Percentiles rank a stretch among this genome's conserved stretches.
phyloP scores from a whole-genome alignment of 2,329 filamentous ascomycete genomes.

The Trichoderma harzianum region DNA sequence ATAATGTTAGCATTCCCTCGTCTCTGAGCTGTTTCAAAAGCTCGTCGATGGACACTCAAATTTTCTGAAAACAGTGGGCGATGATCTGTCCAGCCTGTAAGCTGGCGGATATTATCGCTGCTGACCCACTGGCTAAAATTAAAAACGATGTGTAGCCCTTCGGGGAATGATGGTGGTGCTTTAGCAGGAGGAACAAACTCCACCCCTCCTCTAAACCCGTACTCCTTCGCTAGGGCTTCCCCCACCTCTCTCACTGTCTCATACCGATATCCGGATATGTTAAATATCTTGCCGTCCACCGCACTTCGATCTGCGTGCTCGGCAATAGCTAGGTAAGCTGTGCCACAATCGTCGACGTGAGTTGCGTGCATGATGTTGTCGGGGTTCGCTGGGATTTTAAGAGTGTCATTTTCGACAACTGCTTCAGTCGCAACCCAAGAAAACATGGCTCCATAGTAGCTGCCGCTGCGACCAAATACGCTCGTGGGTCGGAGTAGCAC shows the following conservation, averaged over 20 bases:
- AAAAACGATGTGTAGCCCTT: conserved; percentile 27
- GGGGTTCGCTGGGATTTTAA: conserved; percentile 33
- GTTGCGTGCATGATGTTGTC: conserved; percentile 43
- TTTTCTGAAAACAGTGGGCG: conserved; percentile 37
- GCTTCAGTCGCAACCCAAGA: conserved; percentile 31
- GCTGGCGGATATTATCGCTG: conserved; percentile 38
- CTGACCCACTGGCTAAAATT: conserved; percentile 42
- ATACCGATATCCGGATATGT: conserved; percentile 43
- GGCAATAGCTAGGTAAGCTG: conserved; percentile 46
- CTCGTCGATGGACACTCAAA: conserved; percentile 34
- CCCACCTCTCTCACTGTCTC: conserved; percentile 42
- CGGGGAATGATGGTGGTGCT: conserved; percentile 13
- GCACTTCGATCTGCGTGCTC: conserved; percentile 28
- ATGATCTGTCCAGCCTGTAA: conserved; percentile 41
- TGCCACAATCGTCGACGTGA: conserved; percentile 49
- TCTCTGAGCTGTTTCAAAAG: conserved; percentile 33
- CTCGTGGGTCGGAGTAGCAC: conserved; percentile 45
- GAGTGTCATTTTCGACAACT: conserved; percentile 18
- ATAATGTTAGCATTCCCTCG: background rate
- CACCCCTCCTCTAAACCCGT: conserved; percentile 34
- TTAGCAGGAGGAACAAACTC: conserved; percentile 25
- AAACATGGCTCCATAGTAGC: conserved; percentile 42
- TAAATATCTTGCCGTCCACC: conserved; percentile 41
- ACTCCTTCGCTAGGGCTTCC: conserved; percentile 38
- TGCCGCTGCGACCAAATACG: conserved; percentile 44